These are phyloP conservation scores for Rosa hybrid DNA, from an alignment of 331 rosid species.

Conservation along the genomic window DNA sequence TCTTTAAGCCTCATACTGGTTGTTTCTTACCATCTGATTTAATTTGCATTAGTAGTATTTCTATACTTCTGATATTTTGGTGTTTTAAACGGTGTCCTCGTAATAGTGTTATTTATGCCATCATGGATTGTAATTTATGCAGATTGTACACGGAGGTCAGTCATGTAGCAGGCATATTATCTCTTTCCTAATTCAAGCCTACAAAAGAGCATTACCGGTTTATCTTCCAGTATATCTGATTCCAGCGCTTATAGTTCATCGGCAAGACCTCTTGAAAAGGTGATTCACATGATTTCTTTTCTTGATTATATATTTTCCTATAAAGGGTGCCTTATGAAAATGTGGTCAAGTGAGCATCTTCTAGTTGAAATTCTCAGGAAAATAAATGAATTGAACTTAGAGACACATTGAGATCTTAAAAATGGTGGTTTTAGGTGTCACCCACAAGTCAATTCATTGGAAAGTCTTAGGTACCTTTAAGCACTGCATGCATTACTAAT, in stretches of 20 bases:
- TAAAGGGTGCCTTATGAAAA: slow-evolving; percentile 1
- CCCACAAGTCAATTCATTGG: not conserved
- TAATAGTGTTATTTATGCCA: slow-evolving; percentile 13
- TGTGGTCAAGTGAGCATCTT: slow-evolving; percentile 6
- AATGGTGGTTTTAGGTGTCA: not conserved
- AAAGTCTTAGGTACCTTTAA: not conserved
- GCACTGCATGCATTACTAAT: not conserved
- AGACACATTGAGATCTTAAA: not conserved
- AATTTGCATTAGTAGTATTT: not conserved
- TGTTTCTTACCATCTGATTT: not conserved
- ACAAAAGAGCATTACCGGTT: slow-evolving; percentile 89
- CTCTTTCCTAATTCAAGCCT: slow-evolving; percentile 80
- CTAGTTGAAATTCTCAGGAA: not conserved
- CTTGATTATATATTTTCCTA: slow-evolving; percentile 11
- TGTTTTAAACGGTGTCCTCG: not conserved
- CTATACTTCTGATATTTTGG: not conserved
- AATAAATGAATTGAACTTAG: not conserved
- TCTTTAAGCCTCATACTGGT: slow-evolving; percentile 10
- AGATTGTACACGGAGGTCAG: slow-evolving; percentile 90
- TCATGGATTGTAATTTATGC: slow-evolving; percentile 38
- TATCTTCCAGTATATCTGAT: slow-evolving; percentile 93
- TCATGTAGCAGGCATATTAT: slow-evolving; percentile 71
- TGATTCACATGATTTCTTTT: slow-evolving; percentile 20
- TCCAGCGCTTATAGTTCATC: slow-evolving; percentile 94
- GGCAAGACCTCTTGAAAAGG: slow-evolving; percentile 82